Conservation (phyloP, 257 asterid genomes). For the Rehmannia glutinosa region DNA sequence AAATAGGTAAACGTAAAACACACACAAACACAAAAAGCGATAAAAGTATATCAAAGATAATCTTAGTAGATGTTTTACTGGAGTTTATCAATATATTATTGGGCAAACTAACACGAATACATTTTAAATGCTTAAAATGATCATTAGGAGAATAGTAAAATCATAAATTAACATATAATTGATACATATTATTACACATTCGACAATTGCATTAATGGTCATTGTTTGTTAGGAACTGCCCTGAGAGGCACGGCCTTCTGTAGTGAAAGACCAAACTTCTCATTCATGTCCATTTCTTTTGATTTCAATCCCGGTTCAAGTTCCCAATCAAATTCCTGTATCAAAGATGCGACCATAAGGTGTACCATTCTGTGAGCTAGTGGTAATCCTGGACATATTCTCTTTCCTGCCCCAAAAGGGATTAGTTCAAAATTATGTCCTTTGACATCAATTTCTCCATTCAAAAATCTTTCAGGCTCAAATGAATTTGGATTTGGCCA, state of each 20-base stretch:
- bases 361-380: slow-evolving; percentile 28
- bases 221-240: slow-evolving; percentile 17
- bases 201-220: no score
- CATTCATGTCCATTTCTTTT: slow-evolving; percentile 23
- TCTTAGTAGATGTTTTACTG: no score
- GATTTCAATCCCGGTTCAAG: slow-evolving; percentile 1
- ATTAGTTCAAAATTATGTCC: slow-evolving; percentile 23
- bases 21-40: no score
- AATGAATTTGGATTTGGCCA: slow-evolving; percentile 26
- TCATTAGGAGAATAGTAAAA: no score
- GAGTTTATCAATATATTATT: no score
- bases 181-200: no score
- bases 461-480: slow-evolving; percentile 23
- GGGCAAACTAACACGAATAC: no score
- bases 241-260: slow-evolving; percentile 32
- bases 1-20: no score
- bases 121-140: no score
- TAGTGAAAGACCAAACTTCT: slow-evolving; percentile 27
- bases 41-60: no score
- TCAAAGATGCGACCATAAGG: slow-evolving; percentile 21
- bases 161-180: no score
- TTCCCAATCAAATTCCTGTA: slow-evolving; percentile 29
- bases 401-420: slow-evolving; percentile 30
- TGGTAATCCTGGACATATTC: slow-evolving; percentile 28
- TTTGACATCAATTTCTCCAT: neutral